Base-by-base conservation (phyloP, 495 filamentous ascomycete species). In the Trichocladium antarcticum region DNA sequence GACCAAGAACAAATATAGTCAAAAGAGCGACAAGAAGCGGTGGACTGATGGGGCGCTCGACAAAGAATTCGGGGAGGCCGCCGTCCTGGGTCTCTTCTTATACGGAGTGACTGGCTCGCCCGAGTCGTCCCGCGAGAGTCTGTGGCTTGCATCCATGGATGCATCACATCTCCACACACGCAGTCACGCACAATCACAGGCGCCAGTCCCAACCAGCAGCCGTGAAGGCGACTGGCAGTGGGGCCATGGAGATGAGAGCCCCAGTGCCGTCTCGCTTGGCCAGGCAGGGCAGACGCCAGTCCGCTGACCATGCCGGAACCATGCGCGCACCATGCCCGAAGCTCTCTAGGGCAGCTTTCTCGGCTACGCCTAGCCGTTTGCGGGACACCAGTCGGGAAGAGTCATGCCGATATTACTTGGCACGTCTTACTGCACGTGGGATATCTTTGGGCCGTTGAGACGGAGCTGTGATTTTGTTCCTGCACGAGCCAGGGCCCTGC, bases 211-310 rank as follows among this genome's bases (percentile, higher is more conserved):
- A 8, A 27, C 24, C 3, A 27, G n/a, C n/a, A 12, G 42, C 20
- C 28, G 21, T 4, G 16, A 10, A 11, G 24, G 20, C 16, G 42
- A 36, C 16, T 27, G 34, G 32, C 21, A 27, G 34, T 37, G 44
- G 44, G 44, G 32, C 34, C n/a, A 34, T 46, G 44, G 44, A 46
- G 34, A 46, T 46, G 44, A 46, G 11, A 17, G 12, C 16, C 20
- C 8, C 44, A 15, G 20, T 46, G 44, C 44, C 44, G 10, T 28
- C 44, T 6, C n/a, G 21, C 44, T 24, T 22, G 12, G 4, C 1
- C 17, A 19, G 14, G 34, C 20, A 6, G 24, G 14, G 34, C 20
- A 6, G 20, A 3, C 44, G 24, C 24, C 8, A 8, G 8, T 8
- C 3, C 4, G 24, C 24, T 8, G 24, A 27, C 24, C 24, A 27